Percentiles rank a stretch among this genome's conserved stretches.
Conservation (phyloP, 305 asterid species). For the Solanum hybrid region DNA sequence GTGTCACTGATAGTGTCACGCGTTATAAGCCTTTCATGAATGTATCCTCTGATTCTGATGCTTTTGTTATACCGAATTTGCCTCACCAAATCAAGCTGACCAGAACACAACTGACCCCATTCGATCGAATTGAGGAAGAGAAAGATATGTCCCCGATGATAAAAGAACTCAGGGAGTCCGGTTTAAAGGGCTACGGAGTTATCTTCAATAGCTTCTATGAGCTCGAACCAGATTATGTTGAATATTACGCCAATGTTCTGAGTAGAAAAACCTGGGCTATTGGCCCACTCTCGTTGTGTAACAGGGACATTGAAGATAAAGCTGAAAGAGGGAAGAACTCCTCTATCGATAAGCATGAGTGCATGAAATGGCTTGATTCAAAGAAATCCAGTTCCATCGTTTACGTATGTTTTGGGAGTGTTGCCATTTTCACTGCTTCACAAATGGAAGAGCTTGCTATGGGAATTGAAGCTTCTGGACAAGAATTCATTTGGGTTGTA, state of each 20-base stretch:
- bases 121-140: background rate
- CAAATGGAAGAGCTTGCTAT: too few relatives aligned
- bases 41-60: conserved; percentile 35
- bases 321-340: conserved; percentile 27
- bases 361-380: conserved; percentile 39
- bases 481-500: too few relatives aligned
- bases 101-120: conserved; percentile 22
- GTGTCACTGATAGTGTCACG: conserved; percentile 9
- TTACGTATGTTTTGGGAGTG: too few relatives aligned
- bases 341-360: conserved; percentile 29
- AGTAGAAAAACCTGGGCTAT: conserved; percentile 15
- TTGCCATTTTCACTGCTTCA: too few relatives aligned
- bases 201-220: conserved; percentile 26
- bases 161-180: conserved; percentile 17
- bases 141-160: background rate
- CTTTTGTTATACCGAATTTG: conserved; percentile 31
- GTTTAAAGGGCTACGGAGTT: conserved; percentile 13
- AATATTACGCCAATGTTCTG: conserved; percentile 2
- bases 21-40: conserved; percentile 25
- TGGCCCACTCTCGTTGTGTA: conserved; percentile 23
- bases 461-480: too few relatives aligned
- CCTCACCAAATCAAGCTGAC: conserved; percentile 33
- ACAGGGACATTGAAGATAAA: conserved; percentile 6
- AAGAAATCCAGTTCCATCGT: conserved; percentile 31
- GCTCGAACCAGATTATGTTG: conserved; percentile 21